A percentile compares a stretch with the other conserved stretches of the same genome.
Evolutionary conservation across 768 basidiomycete genomes (phyloP).

Genomic region (Butyriboletus loyo): DNA sequence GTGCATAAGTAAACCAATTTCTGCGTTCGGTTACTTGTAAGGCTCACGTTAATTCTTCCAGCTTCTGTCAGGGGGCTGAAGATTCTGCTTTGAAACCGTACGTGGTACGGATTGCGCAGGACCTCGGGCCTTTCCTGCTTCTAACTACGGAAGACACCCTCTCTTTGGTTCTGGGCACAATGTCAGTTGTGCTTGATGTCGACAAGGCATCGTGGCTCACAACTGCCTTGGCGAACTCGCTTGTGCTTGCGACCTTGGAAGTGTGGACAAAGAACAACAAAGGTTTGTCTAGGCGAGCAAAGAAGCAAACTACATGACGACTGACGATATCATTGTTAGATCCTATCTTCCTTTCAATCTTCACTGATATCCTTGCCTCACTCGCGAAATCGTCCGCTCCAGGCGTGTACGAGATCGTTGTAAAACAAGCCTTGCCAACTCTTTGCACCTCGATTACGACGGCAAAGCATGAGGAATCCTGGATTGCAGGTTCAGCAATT

Average conservation of each 20-base stretch:
- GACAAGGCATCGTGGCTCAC: slow-evolving; percentile 74
- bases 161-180: slow-evolving; percentile 80
- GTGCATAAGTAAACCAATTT: slow-evolving; percentile 72
- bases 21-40: neutral
- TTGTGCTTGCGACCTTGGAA: slow-evolving; percentile 67
- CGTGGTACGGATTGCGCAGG: slow-evolving; percentile 70
- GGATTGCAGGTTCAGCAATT: slow-evolving; percentile 76
- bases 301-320: neutral
- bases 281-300: slow-evolving; percentile 44
- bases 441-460: slow-evolving; percentile 63
- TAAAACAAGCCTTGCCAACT: slow-evolving; percentile 68
- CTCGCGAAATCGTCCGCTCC: slow-evolving; percentile 59
- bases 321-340: slow-evolving; percentile 45
- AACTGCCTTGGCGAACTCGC: slow-evolving; percentile 56
- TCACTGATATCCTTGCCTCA: slow-evolving; percentile 74
- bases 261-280: slow-evolving; percentile 87
- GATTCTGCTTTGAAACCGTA: slow-evolving; percentile 59
- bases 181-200: slow-evolving; percentile 75
- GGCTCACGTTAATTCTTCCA: slow-evolving; percentile 29
- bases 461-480: slow-evolving; percentile 61
- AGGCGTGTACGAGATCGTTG: slow-evolving; percentile 68
- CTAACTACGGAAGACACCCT: slow-evolving; percentile 85
- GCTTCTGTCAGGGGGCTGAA: slow-evolving; percentile 64
- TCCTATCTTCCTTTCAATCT: slow-evolving; percentile 82
- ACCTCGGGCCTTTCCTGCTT: slow-evolving; percentile 80